Evolutionary conservation across 768 basidiomycete genomes (phyloP).

Genomic region (Mycena epipterygia): DNA sequence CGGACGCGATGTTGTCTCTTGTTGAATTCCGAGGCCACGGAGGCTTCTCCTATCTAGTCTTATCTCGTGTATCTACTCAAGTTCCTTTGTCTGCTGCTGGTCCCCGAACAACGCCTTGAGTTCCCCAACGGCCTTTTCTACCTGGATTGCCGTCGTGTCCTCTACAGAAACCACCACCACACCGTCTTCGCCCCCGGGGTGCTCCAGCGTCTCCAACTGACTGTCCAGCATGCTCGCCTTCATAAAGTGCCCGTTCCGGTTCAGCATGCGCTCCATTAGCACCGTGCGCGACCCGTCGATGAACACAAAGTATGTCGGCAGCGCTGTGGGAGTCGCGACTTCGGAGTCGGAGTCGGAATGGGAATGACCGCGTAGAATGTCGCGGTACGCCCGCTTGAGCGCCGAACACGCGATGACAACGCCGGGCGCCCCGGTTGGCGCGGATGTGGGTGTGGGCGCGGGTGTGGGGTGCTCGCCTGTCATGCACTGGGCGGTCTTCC

Average conservation of each 20-base stretch:
- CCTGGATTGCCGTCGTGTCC: conserved; percentile 69
- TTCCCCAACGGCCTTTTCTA: conserved; percentile 55
- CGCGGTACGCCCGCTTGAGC: conserved; percentile 85
- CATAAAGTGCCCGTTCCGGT: conserved; percentile 84
- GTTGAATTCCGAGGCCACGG: too few species aligned
- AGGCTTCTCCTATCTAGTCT: not conserved
- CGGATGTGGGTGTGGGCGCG: too few species aligned
- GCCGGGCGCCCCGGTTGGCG: conserved; percentile 55
- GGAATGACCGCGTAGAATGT: conserved; percentile 83
- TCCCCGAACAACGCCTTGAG: not conserved
- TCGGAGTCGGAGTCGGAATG: too few species aligned
- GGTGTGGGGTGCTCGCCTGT: conserved; percentile 43
- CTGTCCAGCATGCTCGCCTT: conserved; percentile 86
- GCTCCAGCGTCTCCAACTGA: conserved; percentile 80
- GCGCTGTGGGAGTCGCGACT: conserved; percentile 21
- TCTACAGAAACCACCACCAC: conserved; percentile 75
- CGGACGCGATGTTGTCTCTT: not conserved
- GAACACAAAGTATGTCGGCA: conserved; percentile 86
- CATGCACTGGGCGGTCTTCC: conserved; percentile 69
- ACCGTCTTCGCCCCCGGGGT: conserved; percentile 74
- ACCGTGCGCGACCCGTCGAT: conserved; percentile 71
- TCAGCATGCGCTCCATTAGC: conserved; percentile 73
- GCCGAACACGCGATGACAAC: conserved; percentile 92
- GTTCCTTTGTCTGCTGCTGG: not conserved
- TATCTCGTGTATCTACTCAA: not conserved